Conservation (phyloP, 345 rosid genomes). For the Noccaea caerulescens region DNA sequence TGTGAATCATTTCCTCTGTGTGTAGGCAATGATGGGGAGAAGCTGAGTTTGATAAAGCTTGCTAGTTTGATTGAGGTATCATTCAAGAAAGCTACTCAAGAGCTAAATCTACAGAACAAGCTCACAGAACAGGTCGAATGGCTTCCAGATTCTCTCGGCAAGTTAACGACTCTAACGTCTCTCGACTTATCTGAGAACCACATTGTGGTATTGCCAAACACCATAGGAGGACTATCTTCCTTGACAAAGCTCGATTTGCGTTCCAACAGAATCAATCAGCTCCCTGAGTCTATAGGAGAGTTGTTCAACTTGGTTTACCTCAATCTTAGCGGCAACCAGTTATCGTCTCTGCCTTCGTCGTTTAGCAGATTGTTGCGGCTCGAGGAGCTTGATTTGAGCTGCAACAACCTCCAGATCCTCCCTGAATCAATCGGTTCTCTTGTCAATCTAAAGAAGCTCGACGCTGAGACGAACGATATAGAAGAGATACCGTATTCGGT, state of each 20-base stretch:
- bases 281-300: slow-evolving; percentile 81
- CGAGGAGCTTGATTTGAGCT: slow-evolving; percentile 84
- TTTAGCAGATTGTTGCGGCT: slow-evolving; percentile 69
- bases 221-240: slow-evolving; percentile 83
- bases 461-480: slow-evolving; percentile 78
- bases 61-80: slow-evolving; percentile 91
- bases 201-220: slow-evolving; percentile 65
- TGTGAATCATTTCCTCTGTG: slow-evolving; percentile 35
- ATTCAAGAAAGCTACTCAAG: slow-evolving; percentile 75
- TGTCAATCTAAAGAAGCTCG: slow-evolving; percentile 64
- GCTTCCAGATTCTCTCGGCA: slow-evolving; percentile 95
- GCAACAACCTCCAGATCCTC: slow-evolving; percentile 61
- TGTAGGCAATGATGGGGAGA: slow-evolving; percentile 83
- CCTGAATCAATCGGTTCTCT: slow-evolving; percentile 87
- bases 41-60: slow-evolving; percentile 85
- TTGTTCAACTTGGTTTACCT: slow-evolving; percentile 68
- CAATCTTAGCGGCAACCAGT: slow-evolving; percentile 75
- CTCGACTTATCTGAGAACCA: slow-evolving; percentile 86
- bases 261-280: slow-evolving; percentile 70
- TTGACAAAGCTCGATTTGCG: slow-evolving; percentile 77
- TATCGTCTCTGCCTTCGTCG: slow-evolving; percentile 73
- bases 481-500: slow-evolving; percentile 88
- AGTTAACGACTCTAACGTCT: slow-evolving; percentile 63
- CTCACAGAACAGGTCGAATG: slow-evolving; percentile 83
- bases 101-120: slow-evolving; percentile 77